Evolutionary conservation across 2,329 filamentous ascomycete species (phyloP).

Genomic region (Colletotrichum chrysophilum): DNA sequence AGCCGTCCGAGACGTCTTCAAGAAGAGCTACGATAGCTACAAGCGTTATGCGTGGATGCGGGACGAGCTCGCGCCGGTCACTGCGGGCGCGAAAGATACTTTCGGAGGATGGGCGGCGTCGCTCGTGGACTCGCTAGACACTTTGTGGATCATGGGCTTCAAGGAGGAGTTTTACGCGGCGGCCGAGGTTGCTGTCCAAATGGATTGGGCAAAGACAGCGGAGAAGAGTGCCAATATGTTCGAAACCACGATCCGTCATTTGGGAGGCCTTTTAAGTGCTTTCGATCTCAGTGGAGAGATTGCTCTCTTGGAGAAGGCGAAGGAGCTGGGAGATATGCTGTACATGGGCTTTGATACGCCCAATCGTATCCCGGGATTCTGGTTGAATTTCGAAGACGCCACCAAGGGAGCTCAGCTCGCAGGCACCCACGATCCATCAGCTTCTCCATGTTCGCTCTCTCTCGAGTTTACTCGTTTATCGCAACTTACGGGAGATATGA

Average conservation of each 20-base stretch:
- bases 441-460: constrained; percentile 66
- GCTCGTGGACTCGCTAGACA: constrained; percentile 53
- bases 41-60: constrained; percentile 48
- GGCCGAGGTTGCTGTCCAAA: constrained; percentile 43
- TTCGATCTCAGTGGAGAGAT: constrained; percentile 68
- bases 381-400: constrained; percentile 17
- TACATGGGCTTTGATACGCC: constrained; percentile 72
- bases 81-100: constrained; percentile 39
- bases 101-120: constrained; percentile 56
- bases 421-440: constrained; percentile 40
- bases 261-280: constrained; percentile 72
- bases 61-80: constrained; percentile 50
- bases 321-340: constrained; percentile 67
- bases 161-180: constrained; percentile 55
- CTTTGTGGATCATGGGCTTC: constrained; percentile 60
- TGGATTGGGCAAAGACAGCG: constrained; percentile 57
- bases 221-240: constrained; percentile 63
- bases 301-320: constrained; percentile 64
- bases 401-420: constrained; percentile 3
- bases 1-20: constrained; percentile 37
- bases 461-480: constrained; percentile 77
- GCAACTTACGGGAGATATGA: constrained; percentile 73
- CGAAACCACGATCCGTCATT: constrained; percentile 74
- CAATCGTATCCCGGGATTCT: constrained; percentile 61
- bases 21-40: constrained; percentile 46